Base-by-base conservation (phyloP, 2,329 filamentous ascomycete genomes). In the Ophiostoma australiae region DNA sequence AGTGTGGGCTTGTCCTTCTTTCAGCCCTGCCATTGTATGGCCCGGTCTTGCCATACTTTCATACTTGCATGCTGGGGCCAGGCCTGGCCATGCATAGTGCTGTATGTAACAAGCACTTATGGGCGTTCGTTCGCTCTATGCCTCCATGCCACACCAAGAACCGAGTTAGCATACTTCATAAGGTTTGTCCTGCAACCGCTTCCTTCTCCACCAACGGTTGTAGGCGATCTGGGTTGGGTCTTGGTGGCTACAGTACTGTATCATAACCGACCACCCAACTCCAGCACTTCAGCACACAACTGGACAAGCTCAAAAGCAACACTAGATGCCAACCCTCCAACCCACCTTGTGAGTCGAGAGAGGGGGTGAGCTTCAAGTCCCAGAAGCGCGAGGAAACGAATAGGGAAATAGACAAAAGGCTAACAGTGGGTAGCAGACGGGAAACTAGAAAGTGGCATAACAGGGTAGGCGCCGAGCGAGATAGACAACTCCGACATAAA, bases 351-450 rank as follows among this genome's bases (percentile, higher is more conserved):
- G 27, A 31, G 27, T 58, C 52, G n/a, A 58, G 23, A 63, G 27
- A 63, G 58, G 58, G 58, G 27, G 27, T 27, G 13, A 33, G 13
- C n/a, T 39, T 7, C 31, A 41, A 67, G 3, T 31, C 67, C 31
- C 11, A 67, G 44, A 63, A 48, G 35, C 61, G 66, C 70, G 58
- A 48, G 17, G 15, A 63, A 20, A 15, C 58, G 27, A 33, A 33
- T 63, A 33, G 27, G 27, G 58, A 33, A 31, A 63, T 63, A 63
- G 58, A 33, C 58, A 63, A 58, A 58, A 63, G 58, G 58, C 58
- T 63, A 63, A 63, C 27, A 63, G 58, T 63, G 58, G 58, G 58
- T 63, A 63, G 58, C 58, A 31, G 27, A 63, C 58, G 58, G 58
- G 58, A 35, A 35, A 63, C 58, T 35, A 63, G 58, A 35, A 63